phyloP scores from a whole-genome alignment of 495 filamentous ascomycete genomes.

The Aspergillus egyptiacus region DNA sequence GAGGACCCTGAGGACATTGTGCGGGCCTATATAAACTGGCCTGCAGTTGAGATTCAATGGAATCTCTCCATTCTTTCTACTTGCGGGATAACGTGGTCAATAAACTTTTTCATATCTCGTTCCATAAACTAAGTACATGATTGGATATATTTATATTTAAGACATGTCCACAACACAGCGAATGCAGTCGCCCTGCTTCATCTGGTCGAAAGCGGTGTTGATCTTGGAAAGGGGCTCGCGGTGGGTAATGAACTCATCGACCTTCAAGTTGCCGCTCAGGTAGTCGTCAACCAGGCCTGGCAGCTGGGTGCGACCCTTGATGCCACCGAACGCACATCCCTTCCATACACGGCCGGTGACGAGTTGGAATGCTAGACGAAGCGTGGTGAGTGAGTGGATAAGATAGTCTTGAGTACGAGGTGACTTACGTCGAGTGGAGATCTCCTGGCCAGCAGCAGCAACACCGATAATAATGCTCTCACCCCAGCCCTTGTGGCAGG shows the following conservation, averaged over 20 bases:
- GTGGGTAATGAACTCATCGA: constrained; percentile 99
- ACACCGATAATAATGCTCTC: constrained; percentile 98
- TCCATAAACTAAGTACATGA: constrained; percentile 1
- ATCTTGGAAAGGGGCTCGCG: constrained; percentile 73
- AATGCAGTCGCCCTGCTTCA: constrained; percentile 96
- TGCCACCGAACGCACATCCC: constrained; percentile 94
- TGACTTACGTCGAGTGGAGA: constrained; percentile 83
- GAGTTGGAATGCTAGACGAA: constrained; percentile 79
- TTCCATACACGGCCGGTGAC: constrained; percentile 98
- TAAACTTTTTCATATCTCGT: constrained; percentile 15
- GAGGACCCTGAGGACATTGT: background rate
- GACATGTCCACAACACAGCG: constrained; percentile 62
- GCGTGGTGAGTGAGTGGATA: constrained; percentile 8
- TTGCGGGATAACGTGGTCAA: too few relatives aligned
- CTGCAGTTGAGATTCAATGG: background rate
- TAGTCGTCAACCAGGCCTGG: constrained; percentile 88
- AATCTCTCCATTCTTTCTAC: too few relatives aligned
- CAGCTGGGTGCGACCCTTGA: constrained; percentile 94
- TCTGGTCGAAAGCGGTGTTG: constrained; percentile 83
- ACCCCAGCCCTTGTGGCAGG: constrained; percentile 99
- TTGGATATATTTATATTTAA: constrained; percentile 6
- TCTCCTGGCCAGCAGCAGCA: constrained; percentile 96
- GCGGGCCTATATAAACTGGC: background rate
- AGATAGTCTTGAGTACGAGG: background rate
- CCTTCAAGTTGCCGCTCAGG: constrained; percentile 82